Percentiles rank a stretch among this genome's conserved stretches.
Evolutionary conservation across 2,329 filamentous ascomycete genomes (phyloP).

Genomic region (Colletotrichum gigasporum): DNA sequence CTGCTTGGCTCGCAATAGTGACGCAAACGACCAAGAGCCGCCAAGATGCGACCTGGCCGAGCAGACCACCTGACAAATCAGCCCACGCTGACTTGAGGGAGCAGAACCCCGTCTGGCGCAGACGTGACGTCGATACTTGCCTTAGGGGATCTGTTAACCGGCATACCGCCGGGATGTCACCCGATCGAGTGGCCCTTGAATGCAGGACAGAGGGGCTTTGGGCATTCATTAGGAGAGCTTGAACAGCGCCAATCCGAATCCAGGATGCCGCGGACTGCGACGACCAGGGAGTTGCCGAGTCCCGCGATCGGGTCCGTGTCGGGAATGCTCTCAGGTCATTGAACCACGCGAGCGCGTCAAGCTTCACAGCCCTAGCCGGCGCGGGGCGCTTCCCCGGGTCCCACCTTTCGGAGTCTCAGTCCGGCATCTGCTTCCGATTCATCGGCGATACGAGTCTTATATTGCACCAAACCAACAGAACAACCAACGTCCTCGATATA

Average conservation of each 20-base stretch:
- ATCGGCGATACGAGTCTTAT: no score
- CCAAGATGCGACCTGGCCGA: not conserved
- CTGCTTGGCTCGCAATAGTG: slow-evolving; percentile 15
- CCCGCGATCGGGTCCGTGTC: not conserved
- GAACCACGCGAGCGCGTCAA: no score
- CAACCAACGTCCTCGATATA: no score
- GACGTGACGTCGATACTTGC: slow-evolving; percentile 15
- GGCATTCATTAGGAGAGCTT: not conserved
- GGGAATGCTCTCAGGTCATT: not conserved
- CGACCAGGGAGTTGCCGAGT: not conserved
- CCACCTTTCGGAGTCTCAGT: no score
- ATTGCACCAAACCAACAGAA: no score
- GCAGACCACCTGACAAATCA: slow-evolving; percentile 17
- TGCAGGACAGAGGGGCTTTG: not conserved
- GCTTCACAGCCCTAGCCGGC: no score
- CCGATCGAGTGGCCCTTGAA: not conserved
- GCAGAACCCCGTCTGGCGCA: not conserved
- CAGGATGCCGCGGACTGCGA: not conserved
- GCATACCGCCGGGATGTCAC: slow-evolving; percentile 8
- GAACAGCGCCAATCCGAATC: slow-evolving; percentile 11
- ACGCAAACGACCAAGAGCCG: slow-evolving; percentile 16
- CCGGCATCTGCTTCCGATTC: no score
- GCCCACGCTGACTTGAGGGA: not conserved
- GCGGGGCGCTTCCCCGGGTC: no score
- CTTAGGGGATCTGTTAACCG: not conserved